Evolutionary conservation across 2,329 filamentous ascomycete species (phyloP).

Genomic region (Colletotrichum orbiculare): DNA sequence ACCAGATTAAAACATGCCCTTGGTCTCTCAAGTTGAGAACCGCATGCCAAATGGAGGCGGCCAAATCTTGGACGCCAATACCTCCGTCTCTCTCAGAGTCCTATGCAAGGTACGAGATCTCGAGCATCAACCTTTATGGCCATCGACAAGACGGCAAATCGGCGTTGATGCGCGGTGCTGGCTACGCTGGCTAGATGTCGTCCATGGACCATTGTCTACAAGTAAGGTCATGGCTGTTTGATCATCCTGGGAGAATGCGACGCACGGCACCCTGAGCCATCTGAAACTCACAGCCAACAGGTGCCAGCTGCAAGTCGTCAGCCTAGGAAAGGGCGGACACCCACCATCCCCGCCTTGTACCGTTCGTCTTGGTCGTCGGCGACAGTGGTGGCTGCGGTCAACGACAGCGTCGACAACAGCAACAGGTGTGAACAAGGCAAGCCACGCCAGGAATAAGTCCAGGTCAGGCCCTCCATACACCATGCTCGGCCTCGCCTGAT

Average conservation of each 20-base stretch:
- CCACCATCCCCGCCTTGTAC: slow-evolving; percentile 7
- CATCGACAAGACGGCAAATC: slow-evolving; percentile 29
- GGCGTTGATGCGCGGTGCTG: slow-evolving; percentile 25
- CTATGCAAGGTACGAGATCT: slow-evolving; percentile 34
- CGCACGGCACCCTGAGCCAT: slow-evolving; percentile 34
- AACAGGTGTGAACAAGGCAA: slow-evolving; percentile 26
- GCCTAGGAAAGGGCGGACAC: slow-evolving; percentile 20
- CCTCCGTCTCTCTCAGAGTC: slow-evolving; percentile 7
- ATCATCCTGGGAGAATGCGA: slow-evolving; percentile 35
- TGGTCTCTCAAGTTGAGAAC: slow-evolving; percentile 5
- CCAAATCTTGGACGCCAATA: slow-evolving; percentile 33
- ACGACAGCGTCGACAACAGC: slow-evolving; percentile 9
- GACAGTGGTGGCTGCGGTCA: slow-evolving; percentile 14
- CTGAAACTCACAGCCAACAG: slow-evolving; percentile 37
- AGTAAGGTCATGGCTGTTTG: slow-evolving; percentile 36
- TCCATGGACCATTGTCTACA: slow-evolving; percentile 19
- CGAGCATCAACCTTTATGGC: slow-evolving; percentile 30
- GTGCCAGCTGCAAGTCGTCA: slow-evolving; percentile 29
- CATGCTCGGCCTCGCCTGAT: slow-evolving; percentile 40
- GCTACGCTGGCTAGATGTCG: slow-evolving; percentile 18
- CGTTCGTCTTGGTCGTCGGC: slow-evolving; percentile 22
- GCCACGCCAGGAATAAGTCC: slow-evolving; percentile 25
- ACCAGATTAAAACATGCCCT: no score
- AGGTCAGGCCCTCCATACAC: slow-evolving; percentile 9
- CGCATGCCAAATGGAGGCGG: slow-evolving; percentile 25